Conservation (phyloP, 78 protist genomes). For the Dictyostelium firmibasis region DNA sequence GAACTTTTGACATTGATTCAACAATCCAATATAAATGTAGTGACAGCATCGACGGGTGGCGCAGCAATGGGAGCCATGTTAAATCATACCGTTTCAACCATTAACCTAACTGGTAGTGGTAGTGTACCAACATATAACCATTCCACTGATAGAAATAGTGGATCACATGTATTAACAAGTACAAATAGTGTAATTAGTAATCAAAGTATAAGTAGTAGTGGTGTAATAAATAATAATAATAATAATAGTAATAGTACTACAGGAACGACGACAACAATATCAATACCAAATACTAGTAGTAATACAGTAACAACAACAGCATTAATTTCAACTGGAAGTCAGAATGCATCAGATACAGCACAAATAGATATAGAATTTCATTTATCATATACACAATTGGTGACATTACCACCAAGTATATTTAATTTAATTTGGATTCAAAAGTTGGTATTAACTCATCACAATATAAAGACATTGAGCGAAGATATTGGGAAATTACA, state of each 20-base stretch:
- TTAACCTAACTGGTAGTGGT: not conserved
- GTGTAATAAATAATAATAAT: not conserved
- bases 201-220: not conserved
- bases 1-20: slow-evolving; percentile 13
- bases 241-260: not conserved
- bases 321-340: not conserved
- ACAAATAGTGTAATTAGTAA: not conserved
- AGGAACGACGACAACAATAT: slow-evolving; percentile 14
- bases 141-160: not conserved
- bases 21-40: slow-evolving; percentile 6
- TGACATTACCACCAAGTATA: slow-evolving; percentile 25
- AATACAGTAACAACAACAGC: not conserved
- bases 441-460: slow-evolving; percentile 66
- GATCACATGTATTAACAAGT: not conserved
- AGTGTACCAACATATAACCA: not conserved
- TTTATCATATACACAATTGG: slow-evolving; percentile 55
- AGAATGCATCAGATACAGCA: not conserved
- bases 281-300: not conserved
- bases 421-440: slow-evolving; percentile 50
- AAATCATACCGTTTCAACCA: slow-evolving; percentile 59
- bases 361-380: slow-evolving; percentile 59
- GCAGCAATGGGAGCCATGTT: not conserved
- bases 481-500: slow-evolving; percentile 77
- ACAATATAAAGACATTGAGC: slow-evolving; percentile 41
- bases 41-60: not conserved